Evolutionary conservation across 495 filamentous ascomycete species (phyloP).

Genomic region (Penicillium odoratum): DNA sequence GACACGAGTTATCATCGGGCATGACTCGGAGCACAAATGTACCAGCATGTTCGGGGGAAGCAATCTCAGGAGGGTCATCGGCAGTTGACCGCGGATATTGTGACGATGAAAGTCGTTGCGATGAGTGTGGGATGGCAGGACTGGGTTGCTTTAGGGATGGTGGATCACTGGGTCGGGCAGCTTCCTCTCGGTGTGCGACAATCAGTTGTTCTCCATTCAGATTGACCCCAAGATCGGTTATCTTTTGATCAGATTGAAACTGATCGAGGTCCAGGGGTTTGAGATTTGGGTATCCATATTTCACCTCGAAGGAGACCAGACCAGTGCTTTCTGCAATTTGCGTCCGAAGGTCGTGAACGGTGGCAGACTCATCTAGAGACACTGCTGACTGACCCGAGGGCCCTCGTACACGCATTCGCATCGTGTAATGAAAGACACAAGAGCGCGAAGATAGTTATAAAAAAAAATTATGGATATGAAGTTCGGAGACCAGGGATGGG

Average conservation of each 20-base stretch:
- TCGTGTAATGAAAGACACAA: slow-evolving; percentile 24
- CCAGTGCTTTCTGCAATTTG: slow-evolving; percentile 58
- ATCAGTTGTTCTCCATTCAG: slow-evolving; percentile 82
- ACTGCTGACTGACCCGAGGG: slow-evolving; percentile 62
- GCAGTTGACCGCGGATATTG: slow-evolving; percentile 19
- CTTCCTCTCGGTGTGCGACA: slow-evolving; percentile 52
- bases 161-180: slow-evolving; percentile 19
- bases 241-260: slow-evolving; percentile 41
- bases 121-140: slow-evolving; percentile 21
- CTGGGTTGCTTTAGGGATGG: slow-evolving; percentile 18
- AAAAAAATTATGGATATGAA: background rate
- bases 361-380: slow-evolving; percentile 63
- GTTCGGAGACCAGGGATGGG: background rate
- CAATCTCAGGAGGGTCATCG: slow-evolving; percentile 69
- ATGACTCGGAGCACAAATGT: slow-evolving; percentile 86
- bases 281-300: slow-evolving; percentile 79
- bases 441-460: background rate
- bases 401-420: slow-evolving; percentile 64
- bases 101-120: slow-evolving; percentile 21
- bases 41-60: slow-evolving; percentile 58
- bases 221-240: slow-evolving; percentile 61
- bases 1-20: slow-evolving; percentile 95
- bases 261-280: slow-evolving; percentile 63
- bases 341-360: slow-evolving; percentile 59
- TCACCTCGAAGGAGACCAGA: slow-evolving; percentile 63